Percentiles rank a stretch among this genome's conserved stretches.
These are phyloP conservation scores for Globisporangium camurandrum DNA, from an alignment of 352 stramenopile species.

Conservation along the genomic window DNA sequence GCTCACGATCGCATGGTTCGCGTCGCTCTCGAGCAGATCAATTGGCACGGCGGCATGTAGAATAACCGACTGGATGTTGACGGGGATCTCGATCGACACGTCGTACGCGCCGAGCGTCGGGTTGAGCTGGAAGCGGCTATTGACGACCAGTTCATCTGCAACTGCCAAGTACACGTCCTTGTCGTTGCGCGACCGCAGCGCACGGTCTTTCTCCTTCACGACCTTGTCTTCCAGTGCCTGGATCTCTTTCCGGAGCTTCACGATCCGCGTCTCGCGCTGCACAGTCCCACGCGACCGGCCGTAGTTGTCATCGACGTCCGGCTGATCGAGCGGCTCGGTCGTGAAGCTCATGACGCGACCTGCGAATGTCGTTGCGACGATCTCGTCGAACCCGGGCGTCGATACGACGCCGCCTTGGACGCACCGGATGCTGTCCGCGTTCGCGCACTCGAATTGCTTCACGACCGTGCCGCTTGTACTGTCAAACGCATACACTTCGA, in stretches of 20 bases:
- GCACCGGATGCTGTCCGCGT: constrained; percentile 67
- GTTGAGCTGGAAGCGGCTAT: constrained; percentile 74
- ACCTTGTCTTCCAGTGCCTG: constrained; percentile 62
- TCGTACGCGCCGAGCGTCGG: constrained; percentile 60
- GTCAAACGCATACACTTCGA: constrained; percentile 74
- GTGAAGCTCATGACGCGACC: constrained; percentile 77
- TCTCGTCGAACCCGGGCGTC: constrained; percentile 63
- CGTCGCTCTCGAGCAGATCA: constrained; percentile 68
- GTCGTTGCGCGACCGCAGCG: constrained; percentile 27
- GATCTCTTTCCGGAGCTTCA: constrained; percentile 78
- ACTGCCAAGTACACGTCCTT: constrained; percentile 64
- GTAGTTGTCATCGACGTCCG: constrained; percentile 65
- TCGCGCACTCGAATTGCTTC: constrained; percentile 61
- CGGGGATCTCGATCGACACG: constrained; percentile 72
- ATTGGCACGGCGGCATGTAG: constrained; percentile 69
- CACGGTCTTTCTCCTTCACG: constrained; percentile 39
- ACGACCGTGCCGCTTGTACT: constrained; percentile 31
- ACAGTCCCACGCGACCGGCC: constrained; percentile 68
- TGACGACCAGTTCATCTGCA: constrained; percentile 70
- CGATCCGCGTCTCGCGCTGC: constrained; percentile 67
- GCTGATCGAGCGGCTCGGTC: constrained; percentile 71
- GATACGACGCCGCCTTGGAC: constrained; percentile 65
- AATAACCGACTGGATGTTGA: constrained; percentile 73
- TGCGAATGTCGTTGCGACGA: constrained; percentile 75
- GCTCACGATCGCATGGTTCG: constrained; percentile 68